Evolutionary conservation across 352 stramenopile genomes (phyloP), one percentile per base, ranked within the genome.

Genomic region (Phytophthora vignae): DNA sequence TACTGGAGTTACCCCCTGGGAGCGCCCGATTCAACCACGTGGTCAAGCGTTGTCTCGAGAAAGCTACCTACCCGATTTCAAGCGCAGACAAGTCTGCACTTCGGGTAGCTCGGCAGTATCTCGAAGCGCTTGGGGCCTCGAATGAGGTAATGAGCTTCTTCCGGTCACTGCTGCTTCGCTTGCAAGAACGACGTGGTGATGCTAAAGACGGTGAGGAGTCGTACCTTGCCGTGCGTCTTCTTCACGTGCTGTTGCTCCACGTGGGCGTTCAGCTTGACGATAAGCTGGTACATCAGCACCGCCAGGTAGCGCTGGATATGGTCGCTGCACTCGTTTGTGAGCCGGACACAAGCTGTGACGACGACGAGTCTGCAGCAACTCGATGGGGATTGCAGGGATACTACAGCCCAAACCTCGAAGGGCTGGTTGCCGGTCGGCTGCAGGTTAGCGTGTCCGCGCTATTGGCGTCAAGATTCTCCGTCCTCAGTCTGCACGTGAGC

Each of bases 191-290:
- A 36, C 40, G 29, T 17, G 55, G 17, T 36, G 62, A 62, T 14
- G 17, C 9, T 15, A 56, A 68, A 54, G 72, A 76, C n/a, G 65
- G 69, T n/a, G 67, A 73, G 0, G 62, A 71, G 10, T 42, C 40
- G 0, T 64, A 69, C 54, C 61, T 87, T 9, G 67, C 85, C 21
- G 78, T 88, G 0, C 75, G 73, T 3, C 58, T 92, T 31, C 67
- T 87, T 3, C 81, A 90, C 25, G 73, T 69, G 0, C 59, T 82
- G 11, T 14, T 93, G 15, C 71, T 90, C 5, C 84, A 93, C 50
- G 67, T 90, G 21, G 84, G 82, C 5, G 62, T 82, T 31, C 67
- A 65, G 17, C n/a, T 53, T 14, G 61, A 79, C 2, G 62, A 64
- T n/a, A 76, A 85, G 15, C 62, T 79, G 6, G 66, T 84, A 2